Percentiles rank a stretch among this genome's conserved stretches.
phyloP scores from a whole-genome alignment of 75 land plant genomes.

The Picea glauca region DNA sequence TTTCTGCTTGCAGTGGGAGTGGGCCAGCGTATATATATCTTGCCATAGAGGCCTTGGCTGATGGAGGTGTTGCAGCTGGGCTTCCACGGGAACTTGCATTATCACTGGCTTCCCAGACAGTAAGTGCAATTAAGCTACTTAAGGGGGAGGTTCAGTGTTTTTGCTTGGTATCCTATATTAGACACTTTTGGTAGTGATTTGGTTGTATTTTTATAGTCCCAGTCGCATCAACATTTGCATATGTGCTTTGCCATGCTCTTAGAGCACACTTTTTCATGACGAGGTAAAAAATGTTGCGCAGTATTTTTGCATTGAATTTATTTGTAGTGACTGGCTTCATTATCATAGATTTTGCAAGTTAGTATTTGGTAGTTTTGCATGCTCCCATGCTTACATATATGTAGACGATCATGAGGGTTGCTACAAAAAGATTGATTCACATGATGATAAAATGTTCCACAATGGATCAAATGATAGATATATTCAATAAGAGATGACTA shows the following conservation, averaged over 20 bases:
- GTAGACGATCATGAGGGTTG: no score
- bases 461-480: no score
- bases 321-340: not conserved
- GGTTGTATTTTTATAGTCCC: not conserved
- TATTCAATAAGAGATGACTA: no score
- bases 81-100: slow-evolving; percentile 85
- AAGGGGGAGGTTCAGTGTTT: not conserved
- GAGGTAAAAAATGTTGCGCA: not conserved
- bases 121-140: slow-evolving; percentile 20
- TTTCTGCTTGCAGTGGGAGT: slow-evolving; percentile 73
- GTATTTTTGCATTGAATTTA: no score
- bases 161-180: not conserved
- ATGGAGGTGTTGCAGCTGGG: slow-evolving; percentile 99
- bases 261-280: not conserved
- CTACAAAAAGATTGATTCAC: no score
- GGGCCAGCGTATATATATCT: slow-evolving; percentile 94
- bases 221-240: no score
- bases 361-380: not conserved
- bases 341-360: not conserved
- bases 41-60: slow-evolving; percentile 96
- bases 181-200: not conserved
- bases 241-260: not conserved
- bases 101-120: slow-evolving; percentile 92
- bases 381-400: not conserved
- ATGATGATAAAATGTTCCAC: no score